Conservation (phyloP, 2,329 filamentous ascomycete species). For the Neofusicoccum kwambonambiense region DNA sequence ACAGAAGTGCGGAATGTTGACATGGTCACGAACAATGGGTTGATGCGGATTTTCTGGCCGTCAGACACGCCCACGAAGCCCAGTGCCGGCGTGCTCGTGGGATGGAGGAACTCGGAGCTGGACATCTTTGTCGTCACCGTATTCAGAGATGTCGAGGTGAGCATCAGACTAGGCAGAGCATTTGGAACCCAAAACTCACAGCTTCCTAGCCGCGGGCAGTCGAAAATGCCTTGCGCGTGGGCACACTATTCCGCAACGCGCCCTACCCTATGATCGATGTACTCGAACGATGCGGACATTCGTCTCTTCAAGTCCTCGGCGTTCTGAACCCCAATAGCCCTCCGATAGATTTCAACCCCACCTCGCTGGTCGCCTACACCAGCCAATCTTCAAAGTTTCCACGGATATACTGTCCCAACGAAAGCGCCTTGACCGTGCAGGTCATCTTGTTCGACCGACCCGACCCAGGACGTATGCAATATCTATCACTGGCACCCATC, state of each 20-base stretch:
- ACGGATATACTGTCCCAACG: conserved; percentile 65
- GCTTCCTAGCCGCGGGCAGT: conserved; percentile 67
- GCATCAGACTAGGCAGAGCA: conserved; percentile 32
- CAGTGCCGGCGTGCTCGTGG: conserved; percentile 81
- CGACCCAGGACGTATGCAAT: conserved; percentile 86
- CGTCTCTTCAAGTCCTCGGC: conserved; percentile 82
- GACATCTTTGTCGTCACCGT: conserved; percentile 90
- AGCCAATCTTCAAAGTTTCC: conserved; percentile 58
- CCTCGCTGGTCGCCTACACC: conserved; percentile 59
- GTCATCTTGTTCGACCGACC: conserved; percentile 88
- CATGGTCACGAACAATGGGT: conserved; percentile 70
- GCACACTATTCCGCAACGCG: conserved; percentile 78
- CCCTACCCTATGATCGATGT: conserved; percentile 77
- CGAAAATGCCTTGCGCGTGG: conserved; percentile 80
- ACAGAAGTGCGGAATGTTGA: conserved; percentile 54
- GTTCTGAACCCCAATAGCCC: conserved; percentile 65
- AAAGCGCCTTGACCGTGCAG: conserved; percentile 72
- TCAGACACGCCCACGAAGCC: conserved; percentile 75
- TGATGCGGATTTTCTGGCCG: conserved; percentile 99
- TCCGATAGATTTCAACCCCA: conserved; percentile 59
- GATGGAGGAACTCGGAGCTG: conserved; percentile 89
- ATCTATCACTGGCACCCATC: conserved; percentile 88
- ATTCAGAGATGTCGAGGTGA: conserved; percentile 84
- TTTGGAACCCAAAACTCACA: conserved; percentile 5
- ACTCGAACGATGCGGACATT: conserved; percentile 78